Base-by-base conservation (phyloP, 192 early-diverging fungal genomes). In the Neocallimastix lanati region DNA sequence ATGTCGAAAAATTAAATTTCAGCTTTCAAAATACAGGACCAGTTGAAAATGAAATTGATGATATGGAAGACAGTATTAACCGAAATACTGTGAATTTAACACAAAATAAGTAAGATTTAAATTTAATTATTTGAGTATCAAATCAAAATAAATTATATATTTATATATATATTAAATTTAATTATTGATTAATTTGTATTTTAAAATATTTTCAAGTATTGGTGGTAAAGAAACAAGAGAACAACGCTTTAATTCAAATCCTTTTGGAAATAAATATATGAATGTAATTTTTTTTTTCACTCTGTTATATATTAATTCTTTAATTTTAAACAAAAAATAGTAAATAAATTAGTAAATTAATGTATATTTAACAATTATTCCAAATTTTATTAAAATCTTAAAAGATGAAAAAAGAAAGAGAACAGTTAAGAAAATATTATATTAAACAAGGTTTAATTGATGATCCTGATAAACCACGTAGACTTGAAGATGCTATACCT, bases 361-460 rank as follows among this genome's bases (percentile, higher is more conserved):
- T n/a, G n/a, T n/a, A n/a, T n/a, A n/a, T n/a, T n/a, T n/a, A n/a
- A n/a, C n/a, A n/a, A n/a, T n/a, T n/a, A n/a, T n/a, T n/a, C n/a
- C n/a, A n/a, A n/a, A n/a, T n/a, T n/a, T n/a, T n/a, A n/a, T n/a
- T n/a, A n/a, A n/a, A n/a, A n/a, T n/a, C n/a, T n/a, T n/a, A n/a
- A n/a, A 79, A 92, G 88, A 77, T 97, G 79, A 92, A 94, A 79
- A 85, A 81, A 11, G 83, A 86, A 35, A 89, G 95, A 18, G 84
- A 87, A 0, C 78, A 82, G 38, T 87, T 94, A 78, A 90, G 91
- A 78, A 80, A 89, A 76, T 79, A 87, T 80, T 94, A 93, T 13
- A 91, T 91, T 21, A 76, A 78, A 12, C 81, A 89, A 67, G 91
- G 92, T 2, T 82, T 87, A 27, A 91, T 93, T 76, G 84, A 87